These are phyloP conservation scores for Exophiala mesophila DNA, from an alignment of 2,329 filamentous ascomycete genomes.

Conservation along the genomic window DNA sequence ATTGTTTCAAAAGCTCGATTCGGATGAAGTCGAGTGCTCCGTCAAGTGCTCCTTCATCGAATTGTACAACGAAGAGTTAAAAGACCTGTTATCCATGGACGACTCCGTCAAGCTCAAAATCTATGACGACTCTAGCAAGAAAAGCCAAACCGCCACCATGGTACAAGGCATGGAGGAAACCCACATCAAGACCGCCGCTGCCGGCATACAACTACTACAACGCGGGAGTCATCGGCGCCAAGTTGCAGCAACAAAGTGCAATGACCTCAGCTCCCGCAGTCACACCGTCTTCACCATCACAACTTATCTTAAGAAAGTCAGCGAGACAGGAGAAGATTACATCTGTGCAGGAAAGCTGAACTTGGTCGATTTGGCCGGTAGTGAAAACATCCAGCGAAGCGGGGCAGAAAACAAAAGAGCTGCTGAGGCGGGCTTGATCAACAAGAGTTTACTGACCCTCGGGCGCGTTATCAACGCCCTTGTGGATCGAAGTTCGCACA, in stretches of 20 bases:
- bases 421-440: constrained; percentile 91
- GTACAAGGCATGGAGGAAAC: constrained; percentile 98
- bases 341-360: constrained; percentile 91
- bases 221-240: constrained; percentile 88
- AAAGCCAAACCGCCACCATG: constrained; percentile 76
- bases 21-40: constrained; percentile 72
- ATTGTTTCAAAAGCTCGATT: constrained; percentile 78
- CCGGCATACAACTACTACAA: constrained; percentile 84
- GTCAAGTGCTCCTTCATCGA: constrained; percentile 99
- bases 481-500: constrained; percentile 83
- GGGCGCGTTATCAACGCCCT: constrained; percentile 96
- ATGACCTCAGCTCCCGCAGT: constrained; percentile 92
- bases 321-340: constrained; percentile 81
- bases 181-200: constrained; percentile 77
- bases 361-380: constrained; percentile 91
- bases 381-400: constrained; percentile 94
- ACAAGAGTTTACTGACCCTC: constrained; percentile 92
- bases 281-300: constrained; percentile 98
- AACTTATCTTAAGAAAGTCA: constrained; percentile 75
- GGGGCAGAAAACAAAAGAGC: constrained; percentile 98
- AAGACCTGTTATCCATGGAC: constrained; percentile 78
- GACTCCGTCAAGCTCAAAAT: constrained; percentile 88
- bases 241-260: constrained; percentile 99
- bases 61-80: constrained; percentile 94
- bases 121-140: constrained; percentile 82